Conservation (phyloP, 2,329 filamentous ascomycete genomes). For the Aspergillus intermedius region DNA sequence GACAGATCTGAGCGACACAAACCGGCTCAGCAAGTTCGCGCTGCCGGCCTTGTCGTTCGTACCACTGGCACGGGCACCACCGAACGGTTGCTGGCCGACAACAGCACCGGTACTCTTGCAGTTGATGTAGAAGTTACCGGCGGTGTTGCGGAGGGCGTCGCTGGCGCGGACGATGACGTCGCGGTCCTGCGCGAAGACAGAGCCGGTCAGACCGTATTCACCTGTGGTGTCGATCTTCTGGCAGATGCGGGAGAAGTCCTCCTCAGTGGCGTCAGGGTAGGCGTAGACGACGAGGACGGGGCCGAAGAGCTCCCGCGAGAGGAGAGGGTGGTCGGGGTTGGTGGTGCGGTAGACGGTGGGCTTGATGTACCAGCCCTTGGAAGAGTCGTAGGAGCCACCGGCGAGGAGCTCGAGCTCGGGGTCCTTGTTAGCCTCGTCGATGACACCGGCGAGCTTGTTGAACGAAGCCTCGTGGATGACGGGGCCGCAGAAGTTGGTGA, state of each 20-base stretch:
- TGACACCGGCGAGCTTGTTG: conserved; percentile 69
- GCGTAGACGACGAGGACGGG: conserved; percentile 68
- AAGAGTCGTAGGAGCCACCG: conserved; percentile 71
- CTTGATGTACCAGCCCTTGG: conserved; percentile 74
- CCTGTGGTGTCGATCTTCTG: conserved; percentile 40
- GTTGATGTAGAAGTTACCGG: conserved; percentile 41
- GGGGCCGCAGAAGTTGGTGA: conserved; percentile 76
- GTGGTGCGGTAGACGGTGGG: conserved; percentile 74
- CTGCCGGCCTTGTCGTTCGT: conserved; percentile 71
- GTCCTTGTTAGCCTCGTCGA: conserved; percentile 74
- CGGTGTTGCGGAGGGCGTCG: conserved; percentile 31
- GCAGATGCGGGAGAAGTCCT: conserved; percentile 56
- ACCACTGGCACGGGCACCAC: conserved; percentile 60
- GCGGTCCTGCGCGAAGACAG: conserved; percentile 37
- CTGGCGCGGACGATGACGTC: conserved; percentile 29
- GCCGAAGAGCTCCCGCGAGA: conserved; percentile 76
- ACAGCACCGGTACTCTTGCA: conserved; percentile 59
- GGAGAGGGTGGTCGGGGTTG: conserved; percentile 66
- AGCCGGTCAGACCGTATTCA: conserved; percentile 38
- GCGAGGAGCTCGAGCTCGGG: conserved; percentile 63
- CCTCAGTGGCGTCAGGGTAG: conserved; percentile 61
- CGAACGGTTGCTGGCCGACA: conserved; percentile 67
- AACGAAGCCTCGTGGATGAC: conserved; percentile 79
- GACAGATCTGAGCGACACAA: conserved; percentile 61
- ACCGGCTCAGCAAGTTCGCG: conserved; percentile 56